These are phyloP conservation scores for Austroboletus sp. DNA, from an alignment of 1,284 basidiomycete species.

Conservation along the genomic window DNA sequence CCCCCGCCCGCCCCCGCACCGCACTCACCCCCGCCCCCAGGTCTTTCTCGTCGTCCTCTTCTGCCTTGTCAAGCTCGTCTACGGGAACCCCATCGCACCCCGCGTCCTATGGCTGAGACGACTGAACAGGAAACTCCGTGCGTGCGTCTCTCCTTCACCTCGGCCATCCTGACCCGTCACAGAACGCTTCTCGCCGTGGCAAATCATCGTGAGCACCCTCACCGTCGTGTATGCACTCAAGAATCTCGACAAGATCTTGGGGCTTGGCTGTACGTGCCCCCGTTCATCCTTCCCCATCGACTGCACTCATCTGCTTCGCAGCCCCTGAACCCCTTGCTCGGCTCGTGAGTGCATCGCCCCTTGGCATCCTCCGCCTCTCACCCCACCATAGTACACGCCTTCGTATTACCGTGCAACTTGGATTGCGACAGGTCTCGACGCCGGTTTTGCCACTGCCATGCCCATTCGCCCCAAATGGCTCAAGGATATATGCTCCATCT, in stretches of 20 bases:
- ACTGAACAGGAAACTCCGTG: constrained; percentile 57
- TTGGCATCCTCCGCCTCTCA: constrained; percentile 6
- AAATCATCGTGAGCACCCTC: constrained; percentile 80
- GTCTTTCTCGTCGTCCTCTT: constrained; percentile 84
- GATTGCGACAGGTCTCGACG: constrained; percentile 90
- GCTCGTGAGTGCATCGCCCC: constrained; percentile 51
- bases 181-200: constrained; percentile 92
- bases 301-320: constrained; percentile 26
- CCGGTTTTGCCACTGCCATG: constrained; percentile 94
- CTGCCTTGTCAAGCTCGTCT: constrained; percentile 76
- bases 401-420: constrained; percentile 97
- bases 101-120: constrained; percentile 56
- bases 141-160: constrained; percentile 18
- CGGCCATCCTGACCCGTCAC: constrained; percentile 1
- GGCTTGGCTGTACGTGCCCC: constrained; percentile 62
- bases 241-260: constrained; percentile 83
- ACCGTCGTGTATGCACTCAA: constrained; percentile 80
- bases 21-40: constrained; percentile 33
- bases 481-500: constrained; percentile 74
- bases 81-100: constrained; percentile 64
- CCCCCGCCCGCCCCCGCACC: neutral
- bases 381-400: constrained; percentile 66
- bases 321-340: constrained; percentile 90
- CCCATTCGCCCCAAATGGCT: constrained; percentile 88
- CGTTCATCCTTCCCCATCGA: constrained; percentile 1